Evolutionary conservation across 208 protist genomes (phyloP).

Genomic region (Trypanosoma vivax): DNA sequence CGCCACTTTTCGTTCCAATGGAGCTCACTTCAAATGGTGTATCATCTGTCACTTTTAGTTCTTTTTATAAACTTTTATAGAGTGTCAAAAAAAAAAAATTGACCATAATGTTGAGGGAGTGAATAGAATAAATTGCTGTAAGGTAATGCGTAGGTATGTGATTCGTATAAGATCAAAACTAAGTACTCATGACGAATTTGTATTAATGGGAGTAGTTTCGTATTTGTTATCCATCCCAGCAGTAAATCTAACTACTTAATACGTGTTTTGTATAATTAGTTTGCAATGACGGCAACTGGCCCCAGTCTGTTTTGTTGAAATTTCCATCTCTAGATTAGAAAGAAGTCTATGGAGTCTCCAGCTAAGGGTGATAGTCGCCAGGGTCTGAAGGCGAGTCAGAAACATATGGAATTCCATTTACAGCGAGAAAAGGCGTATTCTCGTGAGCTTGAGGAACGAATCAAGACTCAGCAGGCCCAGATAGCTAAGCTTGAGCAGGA

Average conservation of each 20-base stretch:
- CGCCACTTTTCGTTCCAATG: slow-evolving; percentile 50
- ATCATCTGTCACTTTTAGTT: slow-evolving; percentile 80
- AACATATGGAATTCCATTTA: slow-evolving; percentile 76
- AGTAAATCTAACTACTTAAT: too few species aligned
- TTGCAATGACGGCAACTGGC: too few species aligned
- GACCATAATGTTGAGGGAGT: not conserved
- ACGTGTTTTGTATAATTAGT: slow-evolving; percentile 1
- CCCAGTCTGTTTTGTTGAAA: not conserved
- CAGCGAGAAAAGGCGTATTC: slow-evolving; percentile 60
- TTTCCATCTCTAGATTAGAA: not conserved
- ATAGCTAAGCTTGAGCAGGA: slow-evolving; percentile 74
- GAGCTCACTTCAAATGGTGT: slow-evolving; percentile 65
- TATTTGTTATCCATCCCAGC: too few species aligned
- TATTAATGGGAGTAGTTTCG: too few species aligned
- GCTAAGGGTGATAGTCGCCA: slow-evolving; percentile 17
- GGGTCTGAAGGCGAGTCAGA: slow-evolving; percentile 45
- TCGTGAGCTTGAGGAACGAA: slow-evolving; percentile 60
- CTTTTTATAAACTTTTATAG: slow-evolving; percentile 80
- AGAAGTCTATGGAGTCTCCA: slow-evolving; percentile 17
- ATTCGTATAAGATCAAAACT: too few species aligned
- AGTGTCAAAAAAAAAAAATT: slow-evolving; percentile 8
- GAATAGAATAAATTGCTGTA: not conserved
- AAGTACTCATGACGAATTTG: too few species aligned
- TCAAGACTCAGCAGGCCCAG: slow-evolving; percentile 56
- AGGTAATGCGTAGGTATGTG: not conserved